Evolutionary conservation across 805 yeast species (phyloP).

Genomic region (Teunomyces pallodes): DNA sequence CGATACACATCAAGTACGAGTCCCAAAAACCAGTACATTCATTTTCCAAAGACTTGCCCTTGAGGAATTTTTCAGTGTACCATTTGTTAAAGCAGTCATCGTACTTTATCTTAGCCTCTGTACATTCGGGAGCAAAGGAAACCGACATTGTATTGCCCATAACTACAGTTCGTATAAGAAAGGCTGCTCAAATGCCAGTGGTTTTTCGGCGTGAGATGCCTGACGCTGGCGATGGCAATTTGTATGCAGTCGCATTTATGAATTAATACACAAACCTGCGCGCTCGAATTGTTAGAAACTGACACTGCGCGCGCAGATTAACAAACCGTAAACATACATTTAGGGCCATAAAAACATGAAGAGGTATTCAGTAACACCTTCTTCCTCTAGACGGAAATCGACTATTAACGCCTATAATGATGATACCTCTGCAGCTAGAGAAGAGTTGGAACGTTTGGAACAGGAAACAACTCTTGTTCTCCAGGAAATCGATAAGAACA

Average conservation of each 20-base stretch:
- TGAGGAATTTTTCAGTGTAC: conserved; percentile 85
- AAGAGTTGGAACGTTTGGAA: conserved; percentile 60
- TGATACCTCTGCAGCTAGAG: conserved; percentile 14
- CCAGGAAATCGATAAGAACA: conserved; percentile 76
- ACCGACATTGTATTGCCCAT: conserved; percentile 52
- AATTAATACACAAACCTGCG: background rate
- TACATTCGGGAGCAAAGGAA: conserved; percentile 97
- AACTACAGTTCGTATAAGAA: background rate
- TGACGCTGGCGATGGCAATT: background rate
- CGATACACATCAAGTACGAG: conserved; percentile 84
- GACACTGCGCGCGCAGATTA: background rate
- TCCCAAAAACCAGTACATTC: conserved; percentile 92
- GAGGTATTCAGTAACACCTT: conserved; percentile 34
- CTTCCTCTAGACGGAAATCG: conserved; percentile 31
- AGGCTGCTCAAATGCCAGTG: too few relatives aligned
- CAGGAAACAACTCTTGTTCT: conserved; percentile 74
- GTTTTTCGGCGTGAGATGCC: too few relatives aligned
- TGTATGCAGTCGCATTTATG: background rate
- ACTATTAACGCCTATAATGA: conserved; percentile 14
- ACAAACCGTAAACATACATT: background rate
- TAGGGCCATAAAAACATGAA: conserved; percentile 19
- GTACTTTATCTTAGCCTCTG: conserved; percentile 77
- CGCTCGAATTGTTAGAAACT: background rate
- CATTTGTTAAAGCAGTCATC: conserved; percentile 93
- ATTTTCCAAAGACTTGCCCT: conserved; percentile 57